Percentiles rank a stretch among this genome's conserved stretches.
phyloP scores from a whole-genome alignment of 371 early-diverging fungal genomes.

The Mortierella sp. region DNA sequence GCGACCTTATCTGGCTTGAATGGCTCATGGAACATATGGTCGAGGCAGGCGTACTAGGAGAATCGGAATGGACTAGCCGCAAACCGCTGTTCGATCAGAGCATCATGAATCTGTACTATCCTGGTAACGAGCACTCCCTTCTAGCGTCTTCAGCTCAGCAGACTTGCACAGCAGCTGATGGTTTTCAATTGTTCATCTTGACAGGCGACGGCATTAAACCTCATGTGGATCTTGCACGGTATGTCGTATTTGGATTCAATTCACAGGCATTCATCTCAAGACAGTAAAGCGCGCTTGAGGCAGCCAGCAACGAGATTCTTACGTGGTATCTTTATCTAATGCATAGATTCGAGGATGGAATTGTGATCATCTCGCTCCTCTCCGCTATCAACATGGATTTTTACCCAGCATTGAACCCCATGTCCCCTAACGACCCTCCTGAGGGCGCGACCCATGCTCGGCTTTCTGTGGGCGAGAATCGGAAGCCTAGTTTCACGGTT shows the following conservation, averaged over 20 bases:
- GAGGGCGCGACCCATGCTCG: conserved; percentile 7
- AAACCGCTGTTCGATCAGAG: conserved; percentile 48
- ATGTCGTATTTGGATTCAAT: not conserved
- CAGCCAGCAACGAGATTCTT: no score
- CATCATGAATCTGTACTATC: conserved; percentile 49
- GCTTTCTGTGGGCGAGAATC: not conserved
- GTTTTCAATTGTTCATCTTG: not conserved
- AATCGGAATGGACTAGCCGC: conserved; percentile 29
- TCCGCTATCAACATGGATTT: conserved; percentile 52
- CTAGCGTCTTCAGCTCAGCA: not conserved
- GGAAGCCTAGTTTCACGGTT: conserved; percentile 21
- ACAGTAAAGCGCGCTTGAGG: no score
- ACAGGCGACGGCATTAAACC: conserved; percentile 50
- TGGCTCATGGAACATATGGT: conserved; percentile 25
- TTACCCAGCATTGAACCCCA: conserved; percentile 34
- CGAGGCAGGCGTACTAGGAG: conserved; percentile 12
- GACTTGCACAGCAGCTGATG: not conserved
- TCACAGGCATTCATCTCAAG: not conserved
- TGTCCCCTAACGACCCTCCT: conserved; percentile 34
- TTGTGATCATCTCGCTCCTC: conserved; percentile 37
- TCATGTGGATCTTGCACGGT: conserved; percentile 51
- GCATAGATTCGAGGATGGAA: conserved; percentile 50
- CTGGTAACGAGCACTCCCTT: conserved; percentile 19
- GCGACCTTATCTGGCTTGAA: conserved; percentile 32
- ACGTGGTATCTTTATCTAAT: no score